phyloP scores from a whole-genome alignment of 805 yeast genomes.

The Zygotorulaspora chibaensis region DNA sequence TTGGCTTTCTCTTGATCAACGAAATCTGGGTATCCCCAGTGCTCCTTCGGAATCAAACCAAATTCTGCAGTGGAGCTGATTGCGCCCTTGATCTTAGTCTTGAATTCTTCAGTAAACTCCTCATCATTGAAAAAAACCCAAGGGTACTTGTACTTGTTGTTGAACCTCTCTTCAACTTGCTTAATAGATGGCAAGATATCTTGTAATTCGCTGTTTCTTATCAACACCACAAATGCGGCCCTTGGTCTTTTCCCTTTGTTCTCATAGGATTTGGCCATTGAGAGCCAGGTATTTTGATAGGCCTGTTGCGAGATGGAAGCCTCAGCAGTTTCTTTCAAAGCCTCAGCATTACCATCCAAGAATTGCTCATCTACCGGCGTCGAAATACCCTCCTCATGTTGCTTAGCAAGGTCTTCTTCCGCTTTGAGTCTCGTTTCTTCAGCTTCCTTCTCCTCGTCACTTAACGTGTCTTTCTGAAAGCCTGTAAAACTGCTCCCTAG shows the following conservation, averaged over 20 bases:
- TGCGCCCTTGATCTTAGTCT: slow-evolving; percentile 45
- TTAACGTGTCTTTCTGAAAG: slow-evolving; percentile 1
- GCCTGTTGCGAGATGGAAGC: background rate
- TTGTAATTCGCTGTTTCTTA: slow-evolving; percentile 61
- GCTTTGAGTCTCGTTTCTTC: slow-evolving; percentile 9
- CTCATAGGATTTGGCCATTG: slow-evolving; percentile 18
- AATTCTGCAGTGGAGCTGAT: slow-evolving; percentile 67
- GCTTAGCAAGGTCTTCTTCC: slow-evolving; percentile 7
- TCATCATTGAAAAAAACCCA: slow-evolving; percentile 91
- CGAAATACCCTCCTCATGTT: slow-evolving; percentile 7
- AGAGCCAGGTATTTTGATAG: slow-evolving; percentile 13
- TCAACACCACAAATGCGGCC: slow-evolving; percentile 50
- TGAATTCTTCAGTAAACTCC: slow-evolving; percentile 69
- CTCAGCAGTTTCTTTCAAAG: slow-evolving; percentile 15
- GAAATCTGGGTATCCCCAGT: slow-evolving; percentile 84
- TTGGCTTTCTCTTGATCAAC: slow-evolving; percentile 73
- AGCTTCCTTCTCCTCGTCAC: slow-evolving; percentile 9
- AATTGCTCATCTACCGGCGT: slow-evolving; percentile 6
- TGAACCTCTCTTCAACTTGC: slow-evolving; percentile 75
- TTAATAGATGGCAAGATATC: slow-evolving; percentile 59
- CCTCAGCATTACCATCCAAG: slow-evolving; percentile 9
- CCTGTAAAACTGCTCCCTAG: slow-evolving; percentile 2
- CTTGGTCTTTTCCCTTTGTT: slow-evolving; percentile 25
- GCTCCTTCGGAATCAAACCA: slow-evolving; percentile 69
- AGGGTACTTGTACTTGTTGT: slow-evolving; percentile 69